These are phyloP conservation scores for Flaveria linearis DNA, from an alignment of 129 eudicot genomes.

Conservation along the genomic window DNA sequence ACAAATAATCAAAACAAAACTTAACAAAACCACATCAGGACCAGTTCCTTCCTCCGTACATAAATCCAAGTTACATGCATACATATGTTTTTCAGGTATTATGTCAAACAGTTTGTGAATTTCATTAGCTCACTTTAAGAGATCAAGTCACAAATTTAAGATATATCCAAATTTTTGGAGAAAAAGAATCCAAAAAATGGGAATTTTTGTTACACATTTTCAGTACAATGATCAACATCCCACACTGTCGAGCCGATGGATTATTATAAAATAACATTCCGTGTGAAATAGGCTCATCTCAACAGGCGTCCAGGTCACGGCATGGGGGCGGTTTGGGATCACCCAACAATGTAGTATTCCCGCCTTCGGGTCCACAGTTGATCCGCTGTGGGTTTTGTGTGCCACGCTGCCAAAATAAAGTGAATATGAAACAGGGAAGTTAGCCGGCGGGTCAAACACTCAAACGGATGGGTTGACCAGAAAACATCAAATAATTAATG, in stretches of 20 bases:
- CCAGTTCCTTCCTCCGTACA: no score
- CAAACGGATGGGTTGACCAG: neutral
- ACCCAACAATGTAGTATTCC: slow-evolving; percentile 76
- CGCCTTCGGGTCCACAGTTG: slow-evolving; percentile 90
- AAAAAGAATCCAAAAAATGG: neutral
- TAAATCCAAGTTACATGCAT: no score
- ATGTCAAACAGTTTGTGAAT: neutral
- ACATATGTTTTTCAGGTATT: neutral
- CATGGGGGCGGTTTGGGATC: slow-evolving; percentile 97
- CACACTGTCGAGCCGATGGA: neutral
- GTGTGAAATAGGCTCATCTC: neutral
- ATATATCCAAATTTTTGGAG: neutral
- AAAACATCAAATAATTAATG: slow-evolving; percentile 1
- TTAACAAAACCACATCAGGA: no score
- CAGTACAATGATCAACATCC: slow-evolving; percentile 1
- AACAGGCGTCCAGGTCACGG: slow-evolving; percentile 97
- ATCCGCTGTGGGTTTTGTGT: slow-evolving; percentile 80
- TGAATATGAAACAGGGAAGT: neutral
- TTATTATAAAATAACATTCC: neutral
- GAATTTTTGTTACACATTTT: slow-evolving; percentile 3
- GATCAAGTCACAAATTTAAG: neutral
- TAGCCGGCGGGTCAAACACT: neutral
- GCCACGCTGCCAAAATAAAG: slow-evolving; percentile 61
- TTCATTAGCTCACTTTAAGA: neutral
- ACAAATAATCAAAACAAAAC: no score